These are phyloP conservation scores for Candida palmyrensis DNA, from an alignment of 805 yeast species.

Conservation along the genomic window DNA sequence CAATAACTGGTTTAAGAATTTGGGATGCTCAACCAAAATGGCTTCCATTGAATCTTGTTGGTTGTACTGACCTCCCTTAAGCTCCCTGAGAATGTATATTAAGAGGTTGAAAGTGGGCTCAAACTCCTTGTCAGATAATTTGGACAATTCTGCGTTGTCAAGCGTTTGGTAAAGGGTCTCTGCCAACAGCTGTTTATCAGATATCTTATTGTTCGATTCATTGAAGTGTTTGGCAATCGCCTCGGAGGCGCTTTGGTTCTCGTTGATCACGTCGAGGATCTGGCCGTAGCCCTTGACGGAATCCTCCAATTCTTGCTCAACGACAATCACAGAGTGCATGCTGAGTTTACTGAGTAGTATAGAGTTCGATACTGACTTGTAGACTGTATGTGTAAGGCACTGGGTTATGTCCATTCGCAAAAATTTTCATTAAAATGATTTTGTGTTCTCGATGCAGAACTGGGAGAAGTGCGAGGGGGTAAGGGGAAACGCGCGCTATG, in stretches of 20 bases:
- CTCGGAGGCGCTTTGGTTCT: constrained; percentile 22
- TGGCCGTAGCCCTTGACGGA: constrained; percentile 36
- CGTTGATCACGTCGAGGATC: constrained; percentile 29
- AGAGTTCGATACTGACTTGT: too few relatives aligned
- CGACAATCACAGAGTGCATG: constrained; percentile 41
- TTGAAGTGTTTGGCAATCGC: constrained; percentile 17
- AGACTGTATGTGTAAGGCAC: too few relatives aligned
- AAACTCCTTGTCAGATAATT: constrained; percentile 38
- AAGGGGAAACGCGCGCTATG: too few relatives aligned
- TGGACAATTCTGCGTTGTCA: constrained; percentile 21
- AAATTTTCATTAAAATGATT: too few relatives aligned
- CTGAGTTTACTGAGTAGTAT: too few relatives aligned
- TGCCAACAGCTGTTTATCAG: constrained; percentile 24
- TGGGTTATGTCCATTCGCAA: too few relatives aligned
- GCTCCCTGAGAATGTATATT: constrained; percentile 28
- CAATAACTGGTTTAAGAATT: constrained; percentile 21
- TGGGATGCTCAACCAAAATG: constrained; percentile 10
- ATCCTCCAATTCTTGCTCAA: constrained; percentile 37
- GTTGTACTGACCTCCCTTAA: constrained; percentile 14
- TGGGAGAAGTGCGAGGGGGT: too few relatives aligned
- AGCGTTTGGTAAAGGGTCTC: constrained; percentile 23
- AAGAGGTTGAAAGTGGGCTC: constrained; percentile 42
- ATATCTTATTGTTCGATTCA: constrained; percentile 17
- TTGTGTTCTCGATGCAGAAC: too few relatives aligned
- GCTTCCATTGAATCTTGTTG: constrained; percentile 1